These are phyloP conservation scores for Russula griseocarnosa DNA, from an alignment of 768 basidiomycete species.

Conservation along the genomic window DNA sequence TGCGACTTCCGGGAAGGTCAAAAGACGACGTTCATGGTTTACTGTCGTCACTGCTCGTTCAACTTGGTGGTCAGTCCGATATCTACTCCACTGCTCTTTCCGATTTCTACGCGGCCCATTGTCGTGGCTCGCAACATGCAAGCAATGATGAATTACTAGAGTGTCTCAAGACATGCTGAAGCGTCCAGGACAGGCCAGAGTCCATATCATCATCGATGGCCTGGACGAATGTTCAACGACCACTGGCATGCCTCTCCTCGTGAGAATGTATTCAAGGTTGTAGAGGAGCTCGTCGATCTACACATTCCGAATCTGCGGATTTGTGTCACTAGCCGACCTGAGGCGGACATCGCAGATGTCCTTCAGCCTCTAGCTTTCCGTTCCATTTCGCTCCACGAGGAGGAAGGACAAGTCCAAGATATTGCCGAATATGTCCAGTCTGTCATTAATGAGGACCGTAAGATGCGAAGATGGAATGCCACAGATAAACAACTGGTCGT, in stretches of 20 bases:
- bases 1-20: slow-evolving; percentile 6
- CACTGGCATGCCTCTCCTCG: not conserved
- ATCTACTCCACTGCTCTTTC: not conserved
- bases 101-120: not conserved
- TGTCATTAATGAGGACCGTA: not conserved
- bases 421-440: not conserved
- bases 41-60: slow-evolving; percentile 1
- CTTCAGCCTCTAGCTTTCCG: not conserved
- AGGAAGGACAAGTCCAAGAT: not conserved
- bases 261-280: not conserved
- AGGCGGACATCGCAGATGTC: not conserved
- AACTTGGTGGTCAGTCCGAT: not conserved
- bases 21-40: slow-evolving; percentile 6
- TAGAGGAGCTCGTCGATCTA: not conserved
- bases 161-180: slow-evolving; percentile 9
- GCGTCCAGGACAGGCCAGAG: not conserved
- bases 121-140: not conserved
- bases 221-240: slow-evolving; percentile 7
- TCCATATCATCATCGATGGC: slow-evolving; percentile 2
- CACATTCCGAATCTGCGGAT: not conserved
- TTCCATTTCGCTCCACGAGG: not conserved
- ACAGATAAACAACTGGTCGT: not conserved
- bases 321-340: slow-evolving; percentile 6
- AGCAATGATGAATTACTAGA: not conserved
- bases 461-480: not conserved